A percentile compares a stretch with the other conserved stretches of the same genome.
These are phyloP conservation scores for Gastrolobium villosum DNA, from an alignment of 306 rosid genomes.

Conservation along the genomic window DNA sequence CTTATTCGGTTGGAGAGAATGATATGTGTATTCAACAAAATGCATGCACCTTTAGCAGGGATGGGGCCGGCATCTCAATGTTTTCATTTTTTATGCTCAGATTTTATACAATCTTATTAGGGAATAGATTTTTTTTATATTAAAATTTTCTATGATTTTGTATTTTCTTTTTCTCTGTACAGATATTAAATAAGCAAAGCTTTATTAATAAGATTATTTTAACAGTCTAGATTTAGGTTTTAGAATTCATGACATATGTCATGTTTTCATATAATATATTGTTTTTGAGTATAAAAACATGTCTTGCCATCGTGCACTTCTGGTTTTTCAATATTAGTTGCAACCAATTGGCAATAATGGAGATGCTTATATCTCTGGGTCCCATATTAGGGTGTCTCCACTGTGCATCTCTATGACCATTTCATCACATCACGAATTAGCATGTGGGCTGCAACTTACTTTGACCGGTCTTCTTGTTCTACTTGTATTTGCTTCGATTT, in stretches of 20 bases:
- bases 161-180: no score
- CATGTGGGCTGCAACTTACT: constrained; percentile 56
- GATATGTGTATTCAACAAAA: constrained; percentile 11
- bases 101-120: no score
- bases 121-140: no score
- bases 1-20: constrained; percentile 1
- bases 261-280: not conserved
- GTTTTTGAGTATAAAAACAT: constrained; percentile 11
- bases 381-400: constrained; percentile 41
- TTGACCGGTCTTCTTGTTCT: constrained; percentile 49
- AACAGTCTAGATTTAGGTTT: no score
- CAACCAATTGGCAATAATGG: constrained; percentile 48
- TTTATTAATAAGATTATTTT: no score
- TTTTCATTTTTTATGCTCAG: no score
- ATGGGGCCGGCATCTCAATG: not conserved
- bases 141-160: no score
- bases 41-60: constrained; percentile 42
- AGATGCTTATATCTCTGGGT: constrained; percentile 43
- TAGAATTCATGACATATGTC: no score
- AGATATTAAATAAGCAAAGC: no score
- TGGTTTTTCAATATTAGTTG: constrained; percentile 26
- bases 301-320: constrained; percentile 32
- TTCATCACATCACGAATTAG: constrained; percentile 41
- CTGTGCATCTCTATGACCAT: constrained; percentile 34
- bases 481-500: not conserved